Conservation (phyloP, 495 filamentous ascomycete species). For the Hyphodiscus hymeniophilus region DNA sequence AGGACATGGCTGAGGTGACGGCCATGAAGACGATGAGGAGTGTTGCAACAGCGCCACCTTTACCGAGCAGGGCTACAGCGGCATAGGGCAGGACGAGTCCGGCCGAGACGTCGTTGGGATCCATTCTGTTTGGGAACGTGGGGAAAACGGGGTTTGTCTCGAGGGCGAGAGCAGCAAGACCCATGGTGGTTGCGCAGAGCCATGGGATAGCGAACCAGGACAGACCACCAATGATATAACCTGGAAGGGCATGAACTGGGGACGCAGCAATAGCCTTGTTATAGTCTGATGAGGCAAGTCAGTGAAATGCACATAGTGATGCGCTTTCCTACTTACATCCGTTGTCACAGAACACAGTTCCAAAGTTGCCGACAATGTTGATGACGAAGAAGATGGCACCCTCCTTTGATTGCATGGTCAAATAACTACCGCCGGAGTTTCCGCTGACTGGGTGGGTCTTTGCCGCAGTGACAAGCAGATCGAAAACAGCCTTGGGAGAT, state of each 20-base stretch:
- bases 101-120: conserved; percentile 66
- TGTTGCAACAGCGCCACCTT: conserved; percentile 76
- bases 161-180: conserved; percentile 77
- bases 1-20: conserved; percentile 82
- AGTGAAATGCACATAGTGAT: neutral
- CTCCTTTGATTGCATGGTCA: conserved; percentile 83
- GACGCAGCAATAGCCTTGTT: conserved; percentile 94
- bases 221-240: conserved; percentile 73
- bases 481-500: conserved; percentile 73
- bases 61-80: conserved; percentile 80
- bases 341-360: conserved; percentile 35
- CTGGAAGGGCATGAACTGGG: conserved; percentile 82
- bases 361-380: conserved; percentile 79
- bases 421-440: conserved; percentile 77
- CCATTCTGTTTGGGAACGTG: conserved; percentile 64
- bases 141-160: conserved; percentile 70
- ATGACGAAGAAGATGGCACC: conserved; percentile 96
- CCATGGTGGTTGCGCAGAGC: conserved; percentile 89
- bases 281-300: conserved; percentile 47
- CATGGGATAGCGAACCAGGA: conserved; percentile 96
- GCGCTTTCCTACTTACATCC: conserved; percentile 14
- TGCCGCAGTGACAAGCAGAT: conserved; percentile 65
- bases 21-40: conserved; percentile 93
- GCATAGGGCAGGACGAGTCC: conserved; percentile 86
- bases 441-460: conserved; percentile 69